Base-by-base conservation (phyloP, 2,329 filamentous ascomycete species). In the Penicillium hesseltinei region DNA sequence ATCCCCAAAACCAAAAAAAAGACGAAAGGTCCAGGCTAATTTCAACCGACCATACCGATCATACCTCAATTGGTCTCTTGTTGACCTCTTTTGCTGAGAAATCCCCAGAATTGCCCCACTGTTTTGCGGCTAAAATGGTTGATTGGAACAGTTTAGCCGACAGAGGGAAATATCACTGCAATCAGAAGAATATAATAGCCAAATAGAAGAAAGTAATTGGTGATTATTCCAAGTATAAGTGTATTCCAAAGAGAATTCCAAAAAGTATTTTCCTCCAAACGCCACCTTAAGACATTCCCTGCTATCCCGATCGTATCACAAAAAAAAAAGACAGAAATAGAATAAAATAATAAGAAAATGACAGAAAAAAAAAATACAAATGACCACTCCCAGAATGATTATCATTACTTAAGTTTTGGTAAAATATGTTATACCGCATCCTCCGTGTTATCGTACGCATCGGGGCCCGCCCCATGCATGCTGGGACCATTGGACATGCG, bases 391-490 rank as follows among this genome's bases (percentile, higher is more conserved):
- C 44, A 61, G 65, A 57, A 63, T 54, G 54, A 69, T 68, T 70
- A 71, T 69, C 62, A 70, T 70, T 70, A 70, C 52, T 51, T 60
- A 61, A 57, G 49, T 58, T 51, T 55, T 62, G 57, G 59, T 55
- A 38, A 50, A 46, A 40, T 40, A 23, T 44, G 55, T 69, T 66
- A 72, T 51, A 67, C 68, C 10, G 71, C 65, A 61, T 75, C 70
- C 25, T 71, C 69, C 21, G 70, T 58, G 49, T 62, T 68, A 47
- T 74, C 71, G 59, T 75, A 75, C 13, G 66, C 62, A 68, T 73
- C 72, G 51, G 68, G 67, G 55, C 69, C 69, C 19, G 70, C 62
- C 63, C 70, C 71, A 57, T 75, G 70, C 64, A 75, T 69, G 50
- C 66, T 63, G 36, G 67, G 62, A 55, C 69, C 71, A 31, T 64